Base-by-base conservation (phyloP, 2,329 filamentous ascomycete genomes). In the Colletotrichum sp. region DNA sequence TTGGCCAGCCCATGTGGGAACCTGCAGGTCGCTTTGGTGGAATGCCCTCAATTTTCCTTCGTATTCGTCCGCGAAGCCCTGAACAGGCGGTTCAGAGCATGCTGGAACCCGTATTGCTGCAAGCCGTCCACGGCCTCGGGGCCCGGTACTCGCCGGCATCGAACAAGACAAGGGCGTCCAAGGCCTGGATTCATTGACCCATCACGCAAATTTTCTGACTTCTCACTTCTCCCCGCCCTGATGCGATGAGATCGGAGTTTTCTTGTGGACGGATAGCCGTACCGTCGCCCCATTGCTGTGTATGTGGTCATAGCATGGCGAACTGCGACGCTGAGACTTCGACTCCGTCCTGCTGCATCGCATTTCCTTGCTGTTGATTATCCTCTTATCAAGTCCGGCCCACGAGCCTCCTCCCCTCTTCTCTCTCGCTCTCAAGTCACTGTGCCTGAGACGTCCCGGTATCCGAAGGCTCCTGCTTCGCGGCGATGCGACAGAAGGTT, bases 61-160 rank as follows among this genome's bases (percentile, higher is more conserved):
- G 73, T 75, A 75, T 75, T 73, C 70, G 73, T 68, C 70, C 73
- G 22, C 44, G 34, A 52, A 34, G 32, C 11, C 44, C 64, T 68
- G 44, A 39, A 73, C 57, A 22, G 48, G 72, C 48, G 25, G 63
- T 19, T 68, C 63, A 27, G 67, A 34, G n/a, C 61, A 67, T 39
- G 63, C 70, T 68, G 32, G 36, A 68, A 64, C 64, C 73, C 69
- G 73, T 68, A 60, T 73, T 60, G 55, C 44, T 73, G 59, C 63
- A 22, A 44, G 39, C 39, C 64, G 32, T 57, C 70, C 39, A 75
- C 12, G 32, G 63, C 70, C 32, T 65, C 69, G 44, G 73, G 63
- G 69, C 57, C 63, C 70, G 55, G 70, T 59, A 59, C 69, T 59
- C 69, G 44, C 57, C 44, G 69, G 36, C 27, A 25, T 52, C 55